Conservation (phyloP, 2,329 filamentous ascomycete genomes). For the Apiospora rasikravindrae region DNA sequence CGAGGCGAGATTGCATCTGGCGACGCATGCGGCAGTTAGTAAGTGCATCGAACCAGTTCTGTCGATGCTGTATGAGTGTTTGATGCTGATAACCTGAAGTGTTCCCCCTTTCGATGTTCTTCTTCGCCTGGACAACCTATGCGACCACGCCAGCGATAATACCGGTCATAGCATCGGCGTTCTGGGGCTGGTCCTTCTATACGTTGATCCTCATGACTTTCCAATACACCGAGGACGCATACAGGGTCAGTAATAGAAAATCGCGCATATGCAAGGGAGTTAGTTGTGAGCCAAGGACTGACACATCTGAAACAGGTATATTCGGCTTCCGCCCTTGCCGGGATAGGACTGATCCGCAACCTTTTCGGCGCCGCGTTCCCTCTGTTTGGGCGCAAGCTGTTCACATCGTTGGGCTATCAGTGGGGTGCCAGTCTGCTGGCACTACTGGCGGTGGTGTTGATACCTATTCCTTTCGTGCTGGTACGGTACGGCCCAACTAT, state of each 20-base stretch:
- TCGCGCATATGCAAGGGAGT: no score
- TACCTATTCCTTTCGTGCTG: slow-evolving; percentile 40
- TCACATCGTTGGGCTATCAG: slow-evolving; percentile 40
- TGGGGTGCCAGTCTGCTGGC: slow-evolving; percentile 44
- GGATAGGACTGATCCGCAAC: slow-evolving; percentile 45
- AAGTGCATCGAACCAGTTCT: slow-evolving; percentile 24
- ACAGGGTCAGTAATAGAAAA: slow-evolving; percentile 33
- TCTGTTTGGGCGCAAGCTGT: slow-evolving; percentile 43
- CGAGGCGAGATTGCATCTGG: slow-evolving; percentile 48
- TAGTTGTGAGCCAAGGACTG: background rate
- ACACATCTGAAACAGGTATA: slow-evolving; percentile 34
- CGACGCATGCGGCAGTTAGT: slow-evolving; percentile 45
- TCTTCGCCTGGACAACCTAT: slow-evolving; percentile 42
- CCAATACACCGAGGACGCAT: slow-evolving; percentile 54
- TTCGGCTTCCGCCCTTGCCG: slow-evolving; percentile 47
- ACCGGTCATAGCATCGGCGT: slow-evolving; percentile 52
- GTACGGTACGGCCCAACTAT: slow-evolving; percentile 32
- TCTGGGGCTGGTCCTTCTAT: slow-evolving; percentile 57
- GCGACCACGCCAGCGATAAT: slow-evolving; percentile 46
- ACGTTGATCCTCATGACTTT: slow-evolving; percentile 55
- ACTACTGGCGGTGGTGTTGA: slow-evolving; percentile 40
- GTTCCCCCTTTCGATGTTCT: slow-evolving; percentile 41
- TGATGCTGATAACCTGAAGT: slow-evolving; percentile 19
- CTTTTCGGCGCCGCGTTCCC: slow-evolving; percentile 45
- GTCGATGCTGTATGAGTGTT: background rate